Base-by-base conservation (phyloP, 805 yeast genomes). In the Candida bentonensis region DNA sequence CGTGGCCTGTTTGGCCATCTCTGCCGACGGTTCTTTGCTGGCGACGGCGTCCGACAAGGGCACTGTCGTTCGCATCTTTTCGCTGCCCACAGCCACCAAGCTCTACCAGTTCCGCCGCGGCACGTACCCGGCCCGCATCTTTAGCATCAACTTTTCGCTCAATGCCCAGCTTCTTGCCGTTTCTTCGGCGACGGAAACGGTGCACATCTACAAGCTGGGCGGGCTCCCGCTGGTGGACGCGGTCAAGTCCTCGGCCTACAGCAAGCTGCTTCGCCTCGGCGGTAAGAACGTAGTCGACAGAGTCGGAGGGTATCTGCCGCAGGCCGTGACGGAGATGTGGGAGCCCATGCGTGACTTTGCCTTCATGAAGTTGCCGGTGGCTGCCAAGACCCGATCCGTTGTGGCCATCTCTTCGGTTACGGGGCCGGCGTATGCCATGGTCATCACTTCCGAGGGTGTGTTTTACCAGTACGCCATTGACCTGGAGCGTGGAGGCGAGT, bases 271-370 rank as follows among this genome's bases (percentile, higher is more conserved):
- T 15, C n/a, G 44, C 17, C 21, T 39, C 25, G 15, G 22, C 23
- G 40, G 40, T 40, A 20, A 42, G 42, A 47, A 50, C 26, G 52
- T 62, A 42, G 95, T 95, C 0, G 94, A 81, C 53, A 81, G 78
- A 43, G 79, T 87, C 73, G 95, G 94, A 0, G 84, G 84, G n/a
- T 81, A 80, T 49, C 68, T 88, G 21, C 96, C 96, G 1, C 69
- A 78, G 11, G 76, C 82, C 44, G 78, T 88, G 33, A 76, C 85
- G 9, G 83, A 94, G 2, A 79, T 88, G 46, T 65, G 88, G 53
- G 96, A 88, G 56, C 94, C 96, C 13, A 57, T 83, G 21, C 72
- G 98, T 49, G 95, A 88, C 57, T 92, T 85, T 69, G 96, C 97
- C 0, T 83, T 78, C 43, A 69, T 89, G 51, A 87, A 84, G 58